A percentile compares a stretch with the other conserved stretches of the same genome.
Evolutionary conservation across 371 early-diverging fungal genomes (phyloP).

Genomic region (Rhizopus microsporus): DNA sequence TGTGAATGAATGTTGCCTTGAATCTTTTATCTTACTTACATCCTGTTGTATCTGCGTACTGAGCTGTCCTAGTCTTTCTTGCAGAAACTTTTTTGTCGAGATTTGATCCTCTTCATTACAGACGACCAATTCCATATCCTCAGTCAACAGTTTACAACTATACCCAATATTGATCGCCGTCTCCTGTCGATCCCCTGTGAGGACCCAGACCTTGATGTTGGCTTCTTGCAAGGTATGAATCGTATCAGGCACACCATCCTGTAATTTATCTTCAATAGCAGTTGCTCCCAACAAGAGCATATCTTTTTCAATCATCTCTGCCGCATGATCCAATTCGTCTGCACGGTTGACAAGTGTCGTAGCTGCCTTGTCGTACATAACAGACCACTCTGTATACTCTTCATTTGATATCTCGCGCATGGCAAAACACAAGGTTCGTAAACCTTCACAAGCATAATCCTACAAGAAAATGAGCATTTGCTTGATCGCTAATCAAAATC

Average conservation of each 20-base stretch:
- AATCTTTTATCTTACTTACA: constrained; percentile 6
- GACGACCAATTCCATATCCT: constrained; percentile 80
- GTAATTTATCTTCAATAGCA: constrained; percentile 98
- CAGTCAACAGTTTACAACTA: constrained; percentile 83
- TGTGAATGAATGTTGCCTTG: not conserved
- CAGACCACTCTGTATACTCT: constrained; percentile 84
- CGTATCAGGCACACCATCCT: constrained; percentile 97
- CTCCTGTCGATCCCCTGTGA: constrained; percentile 93
- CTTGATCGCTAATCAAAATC: not conserved
- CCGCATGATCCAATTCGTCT: constrained; percentile 86
- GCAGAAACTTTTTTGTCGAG: constrained; percentile 69
- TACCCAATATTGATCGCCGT: constrained; percentile 94
- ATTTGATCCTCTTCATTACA: constrained; percentile 73
- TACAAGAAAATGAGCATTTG: constrained; percentile 10
- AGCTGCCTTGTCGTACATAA: constrained; percentile 83
- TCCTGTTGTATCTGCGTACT: constrained; percentile 11
- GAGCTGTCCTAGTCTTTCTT: constrained; percentile 65
- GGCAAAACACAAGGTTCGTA: constrained; percentile 93
- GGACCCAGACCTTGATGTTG: constrained; percentile 97
- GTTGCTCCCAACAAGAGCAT: constrained; percentile 93
- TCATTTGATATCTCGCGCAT: constrained; percentile 85
- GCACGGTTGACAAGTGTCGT: constrained; percentile 87
- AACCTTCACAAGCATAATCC: constrained; percentile 87
- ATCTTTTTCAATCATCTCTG: constrained; percentile 92
- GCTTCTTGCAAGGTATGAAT: constrained; percentile 93